A percentile compares a stretch with the other conserved stretches of the same genome.
Conservation (phyloP, 2,329 filamentous ascomycete species). For the Cadophora sp. region DNA sequence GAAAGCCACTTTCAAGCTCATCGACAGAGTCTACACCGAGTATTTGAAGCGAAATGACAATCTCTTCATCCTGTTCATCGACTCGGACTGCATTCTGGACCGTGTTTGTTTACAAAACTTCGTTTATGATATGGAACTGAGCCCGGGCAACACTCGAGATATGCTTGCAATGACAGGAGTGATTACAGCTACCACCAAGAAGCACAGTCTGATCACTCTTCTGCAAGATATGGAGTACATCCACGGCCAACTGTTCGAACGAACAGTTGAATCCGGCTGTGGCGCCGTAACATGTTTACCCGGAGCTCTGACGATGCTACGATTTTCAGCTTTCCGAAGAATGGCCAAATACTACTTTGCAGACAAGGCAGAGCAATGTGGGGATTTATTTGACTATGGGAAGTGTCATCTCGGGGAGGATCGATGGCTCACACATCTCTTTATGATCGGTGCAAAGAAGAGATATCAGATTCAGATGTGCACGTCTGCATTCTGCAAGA, state of each 20-base stretch:
- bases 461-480: conserved; percentile 98
- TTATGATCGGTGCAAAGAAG: conserved; percentile 96
- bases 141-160: conserved; percentile 86
- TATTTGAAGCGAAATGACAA: conserved; percentile 91
- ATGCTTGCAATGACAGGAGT: conserved; percentile 98
- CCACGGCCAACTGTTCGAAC: conserved; percentile 94
- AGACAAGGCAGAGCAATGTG: conserved; percentile 93
- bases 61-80: conserved; percentile 94
- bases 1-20: conserved; percentile 90
- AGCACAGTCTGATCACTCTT: conserved; percentile 87
- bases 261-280: conserved; percentile 92
- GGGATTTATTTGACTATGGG: conserved; percentile 95
- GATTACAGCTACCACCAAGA: conserved; percentile 91
- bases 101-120: conserved; percentile 94
- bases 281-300: conserved; percentile 94
- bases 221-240: conserved; percentile 99
- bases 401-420: conserved; percentile 97
- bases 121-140: conserved; percentile 98
- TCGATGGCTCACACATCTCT: conserved; percentile 94
- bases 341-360: conserved; percentile 99
- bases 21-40: conserved; percentile 88
- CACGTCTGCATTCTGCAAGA: conserved; percentile 97
- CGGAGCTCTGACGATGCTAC: conserved; percentile 92
- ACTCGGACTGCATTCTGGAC: conserved; percentile 95
- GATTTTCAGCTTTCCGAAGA: conserved; percentile 92